Evolutionary conservation across 768 basidiomycete genomes (phyloP), one percentile per base, ranked within the genome.

Genomic region (Guyanaporus albipodus): DNA sequence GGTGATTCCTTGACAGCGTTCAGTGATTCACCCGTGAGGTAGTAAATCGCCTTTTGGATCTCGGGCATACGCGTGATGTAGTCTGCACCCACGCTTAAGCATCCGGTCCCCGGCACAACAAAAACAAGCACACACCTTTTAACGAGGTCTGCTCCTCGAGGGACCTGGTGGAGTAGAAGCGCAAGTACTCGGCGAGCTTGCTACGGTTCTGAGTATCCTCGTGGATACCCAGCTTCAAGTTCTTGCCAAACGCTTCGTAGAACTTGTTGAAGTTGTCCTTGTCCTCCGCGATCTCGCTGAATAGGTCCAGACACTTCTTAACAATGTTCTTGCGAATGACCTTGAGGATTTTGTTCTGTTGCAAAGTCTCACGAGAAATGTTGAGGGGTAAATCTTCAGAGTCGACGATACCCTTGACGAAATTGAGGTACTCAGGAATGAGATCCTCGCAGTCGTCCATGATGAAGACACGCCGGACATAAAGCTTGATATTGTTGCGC

Each of bases 401-500:
- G 79, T 99, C 95, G 73, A 99, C 96, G 67, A 99, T 97, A 79
- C 92, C 92, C 82, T 96, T 96, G 76, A 97, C 84, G 70, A 97
- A 98, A 80, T 97, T 97, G 71, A 97, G 91, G 80, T 98, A 98
- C 70, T 98, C 95, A 58, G 95, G 95, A 65, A 95, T 98, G 67
- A 96, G 77, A 64, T 99, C 96, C 77, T 98, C 95, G 69, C 95
- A 98, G 72, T 96, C 94, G 73, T 99, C 96, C 91, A 96, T 97
- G 81, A 99, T 98, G 80, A 99, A 98, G 64, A 98, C 95, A 47
- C 96, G 92, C 77, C 96, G 91, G 60, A 99, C 96, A 68, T 98
- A 99, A 68, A 99, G 93, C 77, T 99, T 99, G 82, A 99, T 98
- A 87, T 98, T 98, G 82, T 97, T 97, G 63, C 95, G 91, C 83